Evolutionary conservation across 2,329 filamentous ascomycete species (phyloP).

Genomic region (Beauveria bassiana): DNA sequence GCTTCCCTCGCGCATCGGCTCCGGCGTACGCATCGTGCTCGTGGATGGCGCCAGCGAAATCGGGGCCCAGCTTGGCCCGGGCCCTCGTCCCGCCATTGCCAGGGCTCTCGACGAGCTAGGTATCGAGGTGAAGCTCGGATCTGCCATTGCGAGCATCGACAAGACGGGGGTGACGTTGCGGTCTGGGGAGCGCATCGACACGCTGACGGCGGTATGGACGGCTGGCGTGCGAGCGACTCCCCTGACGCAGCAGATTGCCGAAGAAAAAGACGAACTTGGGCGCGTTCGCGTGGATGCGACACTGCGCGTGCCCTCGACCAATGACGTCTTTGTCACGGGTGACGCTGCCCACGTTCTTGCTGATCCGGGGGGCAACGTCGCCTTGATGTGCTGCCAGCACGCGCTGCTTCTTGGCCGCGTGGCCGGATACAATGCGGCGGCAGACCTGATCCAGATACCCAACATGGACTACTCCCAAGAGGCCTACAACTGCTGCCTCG

Average conservation of each 20-base stretch:
- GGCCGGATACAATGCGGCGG: constrained; percentile 26
- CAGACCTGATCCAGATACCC: constrained; percentile 23
- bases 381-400: constrained; percentile 33
- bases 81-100: constrained; percentile 24
- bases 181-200: constrained; percentile 25
- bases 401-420: constrained; percentile 27
- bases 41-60: constrained; percentile 22
- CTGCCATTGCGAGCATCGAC: constrained; percentile 20
- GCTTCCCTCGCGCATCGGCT: constrained; percentile 21
- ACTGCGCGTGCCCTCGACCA: constrained; percentile 17
- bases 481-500: constrained; percentile 26
- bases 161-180: constrained; percentile 18
- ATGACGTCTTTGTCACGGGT: constrained; percentile 25
- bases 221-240: constrained; percentile 25
- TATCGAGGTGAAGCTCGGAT: constrained; percentile 23
- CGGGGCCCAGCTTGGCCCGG: constrained; percentile 25
- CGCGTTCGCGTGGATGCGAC: constrained; percentile 23
- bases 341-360: constrained; percentile 23
- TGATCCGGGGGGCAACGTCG: constrained; percentile 20
- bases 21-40: constrained; percentile 18
- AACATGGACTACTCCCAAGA: constrained; percentile 22
- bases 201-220: constrained; percentile 29
- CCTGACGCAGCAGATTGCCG: constrained; percentile 26
- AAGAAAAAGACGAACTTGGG: constrained; percentile 20
- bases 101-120: constrained; percentile 22